Percentiles rank a stretch among this genome's conserved stretches.
Evolutionary conservation across 2,329 filamentous ascomycete genomes (phyloP).

Genomic region (Podosphaera aphanis): DNA sequence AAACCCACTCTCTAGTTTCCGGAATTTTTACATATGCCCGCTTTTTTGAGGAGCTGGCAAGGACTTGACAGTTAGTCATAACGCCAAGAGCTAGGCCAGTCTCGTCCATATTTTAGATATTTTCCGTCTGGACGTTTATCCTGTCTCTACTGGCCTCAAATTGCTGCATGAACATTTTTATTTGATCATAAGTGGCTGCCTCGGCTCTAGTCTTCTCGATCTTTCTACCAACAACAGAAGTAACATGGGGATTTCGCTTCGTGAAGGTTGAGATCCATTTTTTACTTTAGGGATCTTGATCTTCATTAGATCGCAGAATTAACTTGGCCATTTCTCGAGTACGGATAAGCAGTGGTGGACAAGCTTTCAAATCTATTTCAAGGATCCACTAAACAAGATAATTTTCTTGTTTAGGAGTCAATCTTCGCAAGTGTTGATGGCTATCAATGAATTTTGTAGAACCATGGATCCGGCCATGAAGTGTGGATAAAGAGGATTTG

Average conservation of each 20-base stretch:
- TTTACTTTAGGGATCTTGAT: not conserved
- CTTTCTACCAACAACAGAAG: not conserved
- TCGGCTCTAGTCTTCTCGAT: not conserved
- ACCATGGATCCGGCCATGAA: not conserved
- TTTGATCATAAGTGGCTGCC: not conserved
- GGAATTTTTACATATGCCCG: not conserved
- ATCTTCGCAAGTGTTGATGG: not conserved
- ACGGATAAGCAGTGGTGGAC: not conserved
- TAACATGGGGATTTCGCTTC: not conserved
- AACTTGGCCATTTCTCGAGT: not conserved
- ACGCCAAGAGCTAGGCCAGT: not conserved
- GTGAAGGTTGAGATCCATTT: not conserved
- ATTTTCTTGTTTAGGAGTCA: not conserved
- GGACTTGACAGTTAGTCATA: not conserved
- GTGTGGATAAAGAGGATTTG: not conserved
- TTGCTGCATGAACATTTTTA: not conserved
- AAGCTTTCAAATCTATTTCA: not conserved
- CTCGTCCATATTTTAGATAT: not conserved
- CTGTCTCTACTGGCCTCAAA: not conserved
- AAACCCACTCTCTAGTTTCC: constrained; percentile 4
- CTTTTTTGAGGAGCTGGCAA: not conserved
- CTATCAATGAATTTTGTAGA: not conserved
- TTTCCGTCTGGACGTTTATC: not conserved
- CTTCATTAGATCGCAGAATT: not conserved
- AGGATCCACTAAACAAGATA: not conserved